A percentile compares a stretch with the other conserved stretches of the same genome.
Evolutionary conservation across 2,329 filamentous ascomycete genomes (phyloP).

Genomic region (Boeremia lycopersici): DNA sequence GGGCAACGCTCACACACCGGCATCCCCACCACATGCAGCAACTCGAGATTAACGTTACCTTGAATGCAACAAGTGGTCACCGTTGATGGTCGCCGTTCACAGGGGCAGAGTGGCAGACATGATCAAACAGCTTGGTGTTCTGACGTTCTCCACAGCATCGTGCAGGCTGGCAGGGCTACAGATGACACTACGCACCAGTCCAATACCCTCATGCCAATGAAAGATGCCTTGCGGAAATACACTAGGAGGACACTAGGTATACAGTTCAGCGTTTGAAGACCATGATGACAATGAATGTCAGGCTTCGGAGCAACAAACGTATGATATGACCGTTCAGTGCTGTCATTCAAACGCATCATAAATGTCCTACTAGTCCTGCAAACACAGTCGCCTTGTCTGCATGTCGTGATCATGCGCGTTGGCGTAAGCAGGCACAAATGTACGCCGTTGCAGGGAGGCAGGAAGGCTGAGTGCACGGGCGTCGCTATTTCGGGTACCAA

Average conservation of each 20-base stretch:
- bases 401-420: conserved; percentile 28
- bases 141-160: neutral
- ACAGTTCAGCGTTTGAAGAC: neutral
- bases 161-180: conserved; percentile 16
- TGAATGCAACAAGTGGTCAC: neutral
- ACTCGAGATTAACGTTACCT: conserved; percentile 6
- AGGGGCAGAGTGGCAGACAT: neutral
- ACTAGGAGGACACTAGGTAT: conserved; percentile 7
- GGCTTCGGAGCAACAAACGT: neutral
- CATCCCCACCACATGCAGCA: conserved; percentile 15
- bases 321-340: neutral
- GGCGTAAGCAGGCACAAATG: conserved; percentile 34
- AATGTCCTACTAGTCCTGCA: conserved; percentile 9
- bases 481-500: conserved; percentile 43
- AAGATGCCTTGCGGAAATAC: conserved; percentile 1
- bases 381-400: conserved; percentile 23
- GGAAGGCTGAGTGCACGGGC: conserved; percentile 40
- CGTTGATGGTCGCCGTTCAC: neutral
- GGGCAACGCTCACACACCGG: conserved; percentile 1
- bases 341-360: neutral
- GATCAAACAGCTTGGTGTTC: neutral
- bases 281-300: neutral
- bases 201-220: neutral
- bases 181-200: conserved; percentile 15
- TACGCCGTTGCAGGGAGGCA: conserved; percentile 38